Percentiles rank a stretch among this genome's conserved stretches.
These are phyloP conservation scores for Drosera capensis DNA, from an alignment of 148 eudicot species.

Conservation along the genomic window DNA sequence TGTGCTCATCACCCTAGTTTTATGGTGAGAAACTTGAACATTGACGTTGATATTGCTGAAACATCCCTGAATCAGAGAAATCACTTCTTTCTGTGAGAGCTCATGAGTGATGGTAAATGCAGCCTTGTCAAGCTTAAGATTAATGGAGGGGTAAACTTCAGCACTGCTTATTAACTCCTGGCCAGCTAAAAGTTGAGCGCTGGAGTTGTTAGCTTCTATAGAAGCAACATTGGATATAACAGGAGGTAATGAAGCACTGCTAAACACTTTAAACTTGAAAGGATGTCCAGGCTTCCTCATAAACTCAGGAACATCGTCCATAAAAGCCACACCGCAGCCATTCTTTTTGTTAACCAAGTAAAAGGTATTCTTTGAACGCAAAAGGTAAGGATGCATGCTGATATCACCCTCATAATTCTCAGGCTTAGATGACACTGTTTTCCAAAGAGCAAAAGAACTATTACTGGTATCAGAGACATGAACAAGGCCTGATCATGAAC, in stretches of 20 bases:
- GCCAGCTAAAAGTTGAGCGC: constrained; percentile 11
- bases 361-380: constrained; percentile 34
- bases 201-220: constrained; percentile 13
- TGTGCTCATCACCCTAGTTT: constrained; percentile 59
- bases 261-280: constrained; percentile 74
- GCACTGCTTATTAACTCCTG: constrained; percentile 12
- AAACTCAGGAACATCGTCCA: constrained; percentile 73
- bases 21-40: constrained; percentile 43
- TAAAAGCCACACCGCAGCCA: constrained; percentile 56
- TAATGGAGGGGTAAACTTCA: constrained; percentile 30
- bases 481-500: constrained; percentile 58
- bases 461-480: constrained; percentile 53
- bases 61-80: constrained; percentile 65
- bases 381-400: constrained; percentile 30
- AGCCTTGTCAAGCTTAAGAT: constrained; percentile 33
- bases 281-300: constrained; percentile 75
- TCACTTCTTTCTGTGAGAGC: constrained; percentile 43
- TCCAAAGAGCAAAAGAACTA: constrained; percentile 63
- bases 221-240: constrained; percentile 11
- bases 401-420: constrained; percentile 42
- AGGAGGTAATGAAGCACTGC: constrained; percentile 21
- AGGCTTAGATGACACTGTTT: constrained; percentile 26
- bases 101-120: constrained; percentile 66
- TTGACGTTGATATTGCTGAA: constrained; percentile 34
- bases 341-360: constrained; percentile 76